Evolutionary conservation across 2,329 filamentous ascomycete genomes (phyloP).

Genomic region (Pseudogymnoascus sp.): DNA sequence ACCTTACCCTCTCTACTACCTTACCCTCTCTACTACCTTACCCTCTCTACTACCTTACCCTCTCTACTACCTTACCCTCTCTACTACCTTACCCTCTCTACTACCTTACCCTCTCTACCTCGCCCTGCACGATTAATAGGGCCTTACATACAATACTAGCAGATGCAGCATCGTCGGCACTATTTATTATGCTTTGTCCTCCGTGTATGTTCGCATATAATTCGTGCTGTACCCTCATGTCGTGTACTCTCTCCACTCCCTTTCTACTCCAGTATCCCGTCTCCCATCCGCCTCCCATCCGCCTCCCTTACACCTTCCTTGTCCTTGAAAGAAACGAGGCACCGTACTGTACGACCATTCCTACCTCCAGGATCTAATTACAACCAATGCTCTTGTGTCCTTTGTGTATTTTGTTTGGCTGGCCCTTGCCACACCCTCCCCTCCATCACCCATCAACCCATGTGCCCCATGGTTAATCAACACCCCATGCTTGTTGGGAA

Average conservation of each 20-base stretch:
- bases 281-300: neutral
- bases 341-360: neutral
- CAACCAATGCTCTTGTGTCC: neutral
- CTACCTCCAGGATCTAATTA: neutral
- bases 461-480: slow-evolving; percentile 3
- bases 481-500: neutral
- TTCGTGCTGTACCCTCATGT: neutral
- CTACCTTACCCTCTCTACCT: too few relatives aligned
- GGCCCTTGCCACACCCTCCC: neutral
- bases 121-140: too few relatives aligned
- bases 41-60: too few relatives aligned
- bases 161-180: neutral
- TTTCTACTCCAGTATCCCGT: neutral
- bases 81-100: too few relatives aligned
- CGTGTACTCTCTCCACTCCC: neutral
- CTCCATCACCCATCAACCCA: neutral
- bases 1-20: neutral
- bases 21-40: neutral
- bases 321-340: neutral
- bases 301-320: neutral
- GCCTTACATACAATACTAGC: too few relatives aligned
- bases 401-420: neutral
- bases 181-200: neutral
- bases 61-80: too few relatives aligned
- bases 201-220: neutral